Evolutionary conservation across 371 early-diverging fungal species (phyloP).

Genomic region (Dinochytrium kinnereticum): DNA sequence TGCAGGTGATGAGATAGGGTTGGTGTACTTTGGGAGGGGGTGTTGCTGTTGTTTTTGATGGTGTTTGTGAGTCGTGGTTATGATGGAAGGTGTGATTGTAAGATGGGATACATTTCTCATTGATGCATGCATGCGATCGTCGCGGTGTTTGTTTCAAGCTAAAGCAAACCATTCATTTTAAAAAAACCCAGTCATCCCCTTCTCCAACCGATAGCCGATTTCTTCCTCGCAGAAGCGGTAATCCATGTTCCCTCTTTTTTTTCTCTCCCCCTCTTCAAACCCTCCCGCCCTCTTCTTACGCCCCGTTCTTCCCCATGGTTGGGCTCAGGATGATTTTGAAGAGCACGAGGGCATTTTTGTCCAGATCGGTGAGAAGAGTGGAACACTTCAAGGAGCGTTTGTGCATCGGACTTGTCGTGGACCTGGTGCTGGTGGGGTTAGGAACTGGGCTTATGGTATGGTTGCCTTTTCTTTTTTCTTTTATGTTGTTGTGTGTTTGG

Average conservation of each 20-base stretch:
- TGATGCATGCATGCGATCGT: not conserved
- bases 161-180: not conserved
- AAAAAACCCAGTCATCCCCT: slow-evolving; percentile 26
- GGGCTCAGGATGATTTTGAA: slow-evolving; percentile 40
- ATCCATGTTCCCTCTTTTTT: not conserved
- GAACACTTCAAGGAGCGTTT: slow-evolving; percentile 42
- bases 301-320: too few relatives aligned
- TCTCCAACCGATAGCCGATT: slow-evolving; percentile 45
- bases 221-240: slow-evolving; percentile 28
- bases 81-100: not conserved
- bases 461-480: too few relatives aligned
- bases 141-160: too few relatives aligned
- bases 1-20: not conserved
- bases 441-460: slow-evolving; percentile 48
- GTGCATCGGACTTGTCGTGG: slow-evolving; percentile 49
- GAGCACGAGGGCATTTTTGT: slow-evolving; percentile 49
- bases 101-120: not conserved
- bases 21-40: not conserved
- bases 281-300: not conserved
- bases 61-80: not conserved
- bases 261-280: not conserved
- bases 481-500: too few relatives aligned
- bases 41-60: too few relatives aligned
- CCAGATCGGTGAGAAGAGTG: slow-evolving; percentile 37
- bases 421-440: slow-evolving; percentile 48